Evolutionary conservation across 164 flowering plant genomes (phyloP), one percentile per base, ranked within the genome.

Genomic region (Taxillus chinensis): DNA sequence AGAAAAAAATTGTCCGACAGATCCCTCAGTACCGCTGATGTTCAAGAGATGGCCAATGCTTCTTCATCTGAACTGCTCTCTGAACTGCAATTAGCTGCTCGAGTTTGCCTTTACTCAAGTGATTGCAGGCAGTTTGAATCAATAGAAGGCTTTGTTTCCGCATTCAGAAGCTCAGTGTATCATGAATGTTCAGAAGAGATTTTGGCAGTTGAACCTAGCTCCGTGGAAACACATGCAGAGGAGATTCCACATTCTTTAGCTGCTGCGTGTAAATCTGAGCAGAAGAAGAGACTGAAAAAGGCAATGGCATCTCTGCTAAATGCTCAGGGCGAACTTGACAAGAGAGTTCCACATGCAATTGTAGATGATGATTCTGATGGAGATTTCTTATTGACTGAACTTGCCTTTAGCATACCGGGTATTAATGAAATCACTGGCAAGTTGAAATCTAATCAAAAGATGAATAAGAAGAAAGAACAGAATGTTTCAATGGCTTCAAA

Each of bases 161-260:
- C 71, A 64, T 86, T 79, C 67, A 79, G 92, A 72, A 64, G 70
- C 49, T 79, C 77, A 6, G 56, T 68, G 27, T 84, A 69, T 75
- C 78, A 27, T 50, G 79, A 75, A 27, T 27, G 27, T 27, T 27
- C 27, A 27, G 57, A 40, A 45, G 75, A 73, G 15, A 62, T 48
- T 10, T 41, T 16, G 15, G 66, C 14, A 46, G 17, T 54, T 7
- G 68, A 68, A 55, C 50, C 57, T 45, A 43, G 43, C 27, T 64
- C 67, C 37, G 17, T 45, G 17, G 66, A 17, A 45, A 61, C 59
- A 61, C 45, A 48, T 55, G n/a, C 61, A 15, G 46, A n/a, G 39
- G 57, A 17, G 57, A 17, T 8, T 54, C 39, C 17, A 12, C 39
- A 8, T 54, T 8, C 39, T 37, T 17, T 27, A 10, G 15, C 49